Percentiles rank a stretch among this genome's conserved stretches.
Evolutionary conservation across 768 basidiomycete species (phyloP).

Genomic region (Hydnum rufescens): DNA sequence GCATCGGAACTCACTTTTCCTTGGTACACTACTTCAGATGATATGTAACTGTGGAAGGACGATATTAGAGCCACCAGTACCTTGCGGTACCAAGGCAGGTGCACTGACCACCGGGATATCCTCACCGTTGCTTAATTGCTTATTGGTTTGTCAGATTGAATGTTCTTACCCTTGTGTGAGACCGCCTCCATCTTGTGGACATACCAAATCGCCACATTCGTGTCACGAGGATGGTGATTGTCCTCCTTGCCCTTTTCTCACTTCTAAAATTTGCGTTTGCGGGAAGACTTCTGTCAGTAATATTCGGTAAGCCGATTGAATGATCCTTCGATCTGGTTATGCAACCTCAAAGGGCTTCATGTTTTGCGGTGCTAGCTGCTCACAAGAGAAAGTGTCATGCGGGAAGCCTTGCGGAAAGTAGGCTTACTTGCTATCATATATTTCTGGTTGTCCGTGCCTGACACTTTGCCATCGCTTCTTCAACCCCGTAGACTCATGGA

Average conservation of each 20-base stretch:
- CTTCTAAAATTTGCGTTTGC: conserved; percentile 67
- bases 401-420: conserved; percentile 64
- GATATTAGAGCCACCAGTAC: conserved; percentile 68
- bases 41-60: conserved; percentile 76
- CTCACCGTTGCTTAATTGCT: neutral
- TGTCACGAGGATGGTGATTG: conserved; percentile 70
- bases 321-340: neutral
- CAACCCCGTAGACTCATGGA: conserved; percentile 29
- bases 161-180: conserved; percentile 68
- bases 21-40: conserved; percentile 24
- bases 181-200: conserved; percentile 59
- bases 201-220: conserved; percentile 50
- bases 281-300: conserved; percentile 68
- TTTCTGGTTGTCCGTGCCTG: too few relatives aligned
- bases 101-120: neutral
- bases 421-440: too few relatives aligned
- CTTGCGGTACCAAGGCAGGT: conserved; percentile 48
- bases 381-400: conserved; percentile 71
- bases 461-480: neutral
- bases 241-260: conserved; percentile 75
- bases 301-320: conserved; percentile 24
- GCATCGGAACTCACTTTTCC: too few relatives aligned
- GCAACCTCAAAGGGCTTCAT: neutral
- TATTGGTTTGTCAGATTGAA: conserved; percentile 23
- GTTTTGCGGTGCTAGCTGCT: conserved; percentile 31